Percentiles rank a stretch among this genome's conserved stretches.
Conservation (phyloP, 1,284 basidiomycete species). For the Pisolithus thermaeus region DNA sequence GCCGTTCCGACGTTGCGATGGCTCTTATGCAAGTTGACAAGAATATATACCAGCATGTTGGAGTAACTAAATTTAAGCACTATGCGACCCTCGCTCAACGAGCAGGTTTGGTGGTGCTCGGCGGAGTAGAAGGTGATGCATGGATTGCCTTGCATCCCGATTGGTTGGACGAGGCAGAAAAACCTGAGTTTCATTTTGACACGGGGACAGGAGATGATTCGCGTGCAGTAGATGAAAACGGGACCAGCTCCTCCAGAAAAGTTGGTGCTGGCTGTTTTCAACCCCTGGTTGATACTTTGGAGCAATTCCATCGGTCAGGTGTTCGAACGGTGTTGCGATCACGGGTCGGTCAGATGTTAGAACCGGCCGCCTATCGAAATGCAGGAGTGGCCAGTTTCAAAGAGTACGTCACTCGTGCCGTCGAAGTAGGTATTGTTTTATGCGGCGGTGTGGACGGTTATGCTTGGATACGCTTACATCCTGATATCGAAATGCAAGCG, state of each 20-base stretch:
- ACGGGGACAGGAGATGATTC: not conserved
- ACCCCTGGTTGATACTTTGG: slow-evolving; percentile 21
- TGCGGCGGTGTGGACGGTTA: slow-evolving; percentile 28
- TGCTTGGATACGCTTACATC: slow-evolving; percentile 34
- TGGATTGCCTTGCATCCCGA: slow-evolving; percentile 44
- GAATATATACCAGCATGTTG: slow-evolving; percentile 36
- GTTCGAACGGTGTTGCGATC: slow-evolving; percentile 13
- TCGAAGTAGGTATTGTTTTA: slow-evolving; percentile 26
- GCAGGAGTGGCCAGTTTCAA: slow-evolving; percentile 29
- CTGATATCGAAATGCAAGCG: slow-evolving; percentile 17
- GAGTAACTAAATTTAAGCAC: slow-evolving; percentile 38
- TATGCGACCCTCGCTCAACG: slow-evolving; percentile 42
- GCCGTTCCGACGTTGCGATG: slow-evolving; percentile 35
- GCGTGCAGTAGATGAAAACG: not conserved
- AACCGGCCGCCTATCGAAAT: slow-evolving; percentile 20
- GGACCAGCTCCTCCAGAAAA: not conserved
- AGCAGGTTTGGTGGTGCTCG: slow-evolving; percentile 41
- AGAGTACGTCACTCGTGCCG: slow-evolving; percentile 27
- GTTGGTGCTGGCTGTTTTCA: slow-evolving; percentile 15
- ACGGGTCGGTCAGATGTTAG: slow-evolving; percentile 18
- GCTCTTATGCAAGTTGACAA: slow-evolving; percentile 32
- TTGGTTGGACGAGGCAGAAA: slow-evolving; percentile 17
- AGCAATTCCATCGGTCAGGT: slow-evolving; percentile 16
- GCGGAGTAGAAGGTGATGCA: slow-evolving; percentile 34
- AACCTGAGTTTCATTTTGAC: not conserved